These are phyloP conservation scores for Mycena maculata DNA, from an alignment of 768 basidiomycete genomes.

Conservation along the genomic window DNA sequence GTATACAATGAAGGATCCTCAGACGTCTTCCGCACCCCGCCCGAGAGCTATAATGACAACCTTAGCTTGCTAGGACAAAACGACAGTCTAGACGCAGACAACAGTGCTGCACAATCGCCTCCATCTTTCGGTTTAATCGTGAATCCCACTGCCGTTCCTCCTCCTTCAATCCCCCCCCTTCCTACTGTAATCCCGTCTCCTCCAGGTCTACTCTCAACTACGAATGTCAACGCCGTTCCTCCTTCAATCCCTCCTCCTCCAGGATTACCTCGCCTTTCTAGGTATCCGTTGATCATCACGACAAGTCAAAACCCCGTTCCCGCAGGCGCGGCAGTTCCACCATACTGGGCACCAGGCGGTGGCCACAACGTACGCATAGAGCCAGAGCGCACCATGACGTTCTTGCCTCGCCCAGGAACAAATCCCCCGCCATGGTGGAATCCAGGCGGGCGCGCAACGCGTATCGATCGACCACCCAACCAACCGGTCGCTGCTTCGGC, in stretches of 20 bases:
- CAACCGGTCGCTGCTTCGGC: neutral
- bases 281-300: constrained; percentile 22
- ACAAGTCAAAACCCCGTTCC: neutral
- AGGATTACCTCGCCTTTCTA: neutral
- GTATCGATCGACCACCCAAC: constrained; percentile 7
- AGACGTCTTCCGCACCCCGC: neutral
- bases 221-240: neutral
- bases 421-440: constrained; percentile 6
- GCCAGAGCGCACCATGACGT: constrained; percentile 11
- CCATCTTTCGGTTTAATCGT: neutral
- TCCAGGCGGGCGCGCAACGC: constrained; percentile 18
- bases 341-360: constrained; percentile 8
- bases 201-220: too few species aligned
- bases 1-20: constrained; percentile 9
- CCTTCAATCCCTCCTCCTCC: neutral
- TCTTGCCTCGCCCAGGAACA: constrained; percentile 23
- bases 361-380: constrained; percentile 16
- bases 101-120: constrained; percentile 1
- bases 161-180: too few species aligned
- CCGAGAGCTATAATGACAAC: neutral
- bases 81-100: constrained; percentile 9
- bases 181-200: neutral
- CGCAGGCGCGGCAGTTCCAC: neutral
- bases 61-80: neutral
- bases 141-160: neutral